Base-by-base conservation (phyloP, 352 stramenopile species). In the Aphanomyces astaci region DNA sequence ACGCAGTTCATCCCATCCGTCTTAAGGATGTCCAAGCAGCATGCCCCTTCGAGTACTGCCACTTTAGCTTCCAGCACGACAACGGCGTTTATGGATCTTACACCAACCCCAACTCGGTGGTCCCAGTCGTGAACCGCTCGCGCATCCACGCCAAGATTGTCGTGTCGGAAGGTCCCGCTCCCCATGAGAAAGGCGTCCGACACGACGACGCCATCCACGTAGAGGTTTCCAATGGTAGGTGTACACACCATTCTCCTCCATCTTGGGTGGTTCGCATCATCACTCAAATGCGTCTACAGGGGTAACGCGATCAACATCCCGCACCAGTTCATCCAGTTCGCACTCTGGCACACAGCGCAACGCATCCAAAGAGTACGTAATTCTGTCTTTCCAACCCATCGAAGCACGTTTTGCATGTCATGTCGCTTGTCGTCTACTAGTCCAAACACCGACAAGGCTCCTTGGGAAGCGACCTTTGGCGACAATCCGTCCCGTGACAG, bases 51-150 rank as follows among this genome's bases (percentile, higher is more conserved):
- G 86, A 81, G 36, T 75, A 71, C 40, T 92, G 80, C 65, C 84
- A 92, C 66, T 94, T 92, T 51, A 75, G 81, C 24, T 94, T 94
- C 70, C 80, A 78, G 36, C 87, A 88, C 66, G 75, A 89, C 11
- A 73, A 81, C 11, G 84, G 82, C 28, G 73, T 84, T 27, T 92
- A 78, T 64, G 63, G 92, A 19, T 81, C 91, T 59, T 75, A 92
- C 31, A 88, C 79, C 0, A 89, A 90, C 65, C 84, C 84, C 31
- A 75, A 76, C 49, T 82, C 82, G 1, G 62, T 78, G 33, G 80
- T 94, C 62, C 84, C 84, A 17, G 77, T 77, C 49, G 84, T 75
- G 49, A 81, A 80, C 1, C 79, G 76, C n/a, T 46, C n/a, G 17
- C 15, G 39, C 43, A 68, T 68, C 39, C 24, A 32, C 15, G 62